Percentiles rank a stretch among this genome's conserved stretches.
Evolutionary conservation across 805 yeast genomes (phyloP).

Genomic region (Yarrowia deformans): DNA sequence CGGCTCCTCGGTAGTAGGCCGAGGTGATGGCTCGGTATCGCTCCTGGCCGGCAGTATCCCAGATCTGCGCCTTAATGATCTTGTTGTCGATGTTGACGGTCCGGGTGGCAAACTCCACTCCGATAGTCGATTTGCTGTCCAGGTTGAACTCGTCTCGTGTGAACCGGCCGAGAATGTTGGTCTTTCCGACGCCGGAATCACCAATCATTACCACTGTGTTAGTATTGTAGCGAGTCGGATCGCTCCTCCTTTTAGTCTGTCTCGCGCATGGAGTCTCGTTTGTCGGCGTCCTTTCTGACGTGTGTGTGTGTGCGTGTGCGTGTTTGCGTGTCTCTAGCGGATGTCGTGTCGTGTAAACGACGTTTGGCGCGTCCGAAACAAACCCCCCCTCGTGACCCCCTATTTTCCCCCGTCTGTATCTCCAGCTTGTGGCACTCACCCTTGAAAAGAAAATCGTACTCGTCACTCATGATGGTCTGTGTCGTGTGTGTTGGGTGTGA

Average conservation of each 20-base stretch:
- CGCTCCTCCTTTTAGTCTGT: background rate
- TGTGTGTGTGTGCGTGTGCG: background rate
- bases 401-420: no score
- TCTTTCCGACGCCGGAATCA: constrained; percentile 96
- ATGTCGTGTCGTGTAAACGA: no score
- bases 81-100: constrained; percentile 94
- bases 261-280: no score
- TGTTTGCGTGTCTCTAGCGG: background rate
- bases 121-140: constrained; percentile 93
- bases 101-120: constrained; percentile 97
- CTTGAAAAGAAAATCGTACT: constrained; percentile 91
- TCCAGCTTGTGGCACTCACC: constrained; percentile 45
- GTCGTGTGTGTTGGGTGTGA: constrained; percentile 33
- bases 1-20: constrained; percentile 97
- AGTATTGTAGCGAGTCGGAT: background rate
- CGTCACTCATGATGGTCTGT: constrained; percentile 58
- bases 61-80: constrained; percentile 94
- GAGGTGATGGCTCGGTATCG: constrained; percentile 97
- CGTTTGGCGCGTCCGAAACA: no score
- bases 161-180: constrained; percentile 90
- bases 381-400: no score
- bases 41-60: constrained; percentile 99
- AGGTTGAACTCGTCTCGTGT: constrained; percentile 95
- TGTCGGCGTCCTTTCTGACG: background rate
- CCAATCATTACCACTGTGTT: constrained; percentile 84